Evolutionary conservation across 2,329 filamentous ascomycete genomes (phyloP), one percentile per base, ranked within the genome.

Genomic region (Trichoderma sp.): DNA sequence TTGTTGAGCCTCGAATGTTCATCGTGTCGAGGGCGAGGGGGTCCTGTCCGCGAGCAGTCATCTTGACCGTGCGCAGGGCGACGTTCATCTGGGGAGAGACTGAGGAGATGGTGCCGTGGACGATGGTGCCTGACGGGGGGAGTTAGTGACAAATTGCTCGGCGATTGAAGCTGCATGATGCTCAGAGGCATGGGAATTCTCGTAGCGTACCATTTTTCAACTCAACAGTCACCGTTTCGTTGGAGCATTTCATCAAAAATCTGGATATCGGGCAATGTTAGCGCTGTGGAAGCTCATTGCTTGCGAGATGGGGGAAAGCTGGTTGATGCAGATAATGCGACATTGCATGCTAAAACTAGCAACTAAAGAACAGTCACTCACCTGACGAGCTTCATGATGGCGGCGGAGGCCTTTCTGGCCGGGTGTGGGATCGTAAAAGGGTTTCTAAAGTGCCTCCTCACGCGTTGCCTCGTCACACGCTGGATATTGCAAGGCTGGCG

Each of bases 71-170:
- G 77, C 94, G 93, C 70, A 99, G 89, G 60, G 94, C 91, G 68
- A 94, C 97, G 86, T 99, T 99, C 96, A 99, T 99, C 82, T 97
- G 93, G 13, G 96, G 96, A 7, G 94, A 96, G 76, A 99, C 94
- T 46, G 94, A 96, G 70, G 94, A 94, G 80, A 99, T 97, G 74
- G 96, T 98, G 83, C 96, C 96, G 81, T 97, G 92, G 75, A 98
- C 88, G 77, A 98, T 96, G 75, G 96, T 97, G 81, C 95, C 94
- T 96, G 76, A 69, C 61, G 39, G 43, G 58, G 46, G n/a, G 46
- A 46, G 51, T 66, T 66, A 59, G 66, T n/a, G 49, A n/a, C 14
- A 14, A 51, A 21, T 26, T 68, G 54, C 34, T 66, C 37, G n/a
- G 13, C 46, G 52, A n/a, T 21, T 6, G 52, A 34, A 46, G 63